These are phyloP conservation scores for Leptographium lundbergii DNA, from an alignment of 2,329 filamentous ascomycete genomes.

Conservation along the genomic window DNA sequence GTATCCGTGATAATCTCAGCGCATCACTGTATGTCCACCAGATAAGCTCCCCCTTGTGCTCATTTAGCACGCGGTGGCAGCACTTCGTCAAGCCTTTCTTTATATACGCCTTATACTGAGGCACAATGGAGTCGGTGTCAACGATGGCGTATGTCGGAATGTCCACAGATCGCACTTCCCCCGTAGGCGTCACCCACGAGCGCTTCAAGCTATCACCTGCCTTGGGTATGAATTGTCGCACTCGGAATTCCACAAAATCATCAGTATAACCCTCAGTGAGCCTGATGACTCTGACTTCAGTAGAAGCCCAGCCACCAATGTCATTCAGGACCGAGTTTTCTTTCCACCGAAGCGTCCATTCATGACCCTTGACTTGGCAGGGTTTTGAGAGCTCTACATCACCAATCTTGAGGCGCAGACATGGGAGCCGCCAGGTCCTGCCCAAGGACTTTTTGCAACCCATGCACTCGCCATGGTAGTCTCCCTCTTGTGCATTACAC, in stretches of 20 bases:
- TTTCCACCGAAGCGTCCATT: constrained; percentile 48
- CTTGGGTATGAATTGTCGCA: constrained; percentile 42
- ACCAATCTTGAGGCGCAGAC: constrained; percentile 47
- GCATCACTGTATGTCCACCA: constrained; percentile 37
- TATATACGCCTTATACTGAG: constrained; percentile 38
- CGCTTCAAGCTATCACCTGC: constrained; percentile 41
- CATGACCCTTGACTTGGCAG: constrained; percentile 42
- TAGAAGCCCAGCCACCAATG: constrained; percentile 42
- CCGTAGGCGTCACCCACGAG: constrained; percentile 35
- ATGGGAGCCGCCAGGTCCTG: constrained; percentile 42
- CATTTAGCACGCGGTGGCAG: constrained; percentile 27
- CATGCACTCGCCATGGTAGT: constrained; percentile 35
- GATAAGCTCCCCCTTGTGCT: constrained; percentile 28
- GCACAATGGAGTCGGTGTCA: constrained; percentile 37
- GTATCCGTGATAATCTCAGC: constrained; percentile 20
- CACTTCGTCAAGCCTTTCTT: constrained; percentile 32
- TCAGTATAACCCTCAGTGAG: constrained; percentile 42
- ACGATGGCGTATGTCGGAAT: constrained; percentile 46
- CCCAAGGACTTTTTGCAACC: constrained; percentile 39
- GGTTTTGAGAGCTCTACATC: constrained; percentile 46
- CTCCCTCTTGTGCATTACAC: constrained; percentile 38
- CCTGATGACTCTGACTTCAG: constrained; percentile 34
- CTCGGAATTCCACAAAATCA: constrained; percentile 32
- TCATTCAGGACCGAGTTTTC: constrained; percentile 38
- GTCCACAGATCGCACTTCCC: constrained; percentile 31